These are phyloP conservation scores for Phytophthora pluvialis DNA, from an alignment of 352 stramenopile genomes.

Conservation along the genomic window DNA sequence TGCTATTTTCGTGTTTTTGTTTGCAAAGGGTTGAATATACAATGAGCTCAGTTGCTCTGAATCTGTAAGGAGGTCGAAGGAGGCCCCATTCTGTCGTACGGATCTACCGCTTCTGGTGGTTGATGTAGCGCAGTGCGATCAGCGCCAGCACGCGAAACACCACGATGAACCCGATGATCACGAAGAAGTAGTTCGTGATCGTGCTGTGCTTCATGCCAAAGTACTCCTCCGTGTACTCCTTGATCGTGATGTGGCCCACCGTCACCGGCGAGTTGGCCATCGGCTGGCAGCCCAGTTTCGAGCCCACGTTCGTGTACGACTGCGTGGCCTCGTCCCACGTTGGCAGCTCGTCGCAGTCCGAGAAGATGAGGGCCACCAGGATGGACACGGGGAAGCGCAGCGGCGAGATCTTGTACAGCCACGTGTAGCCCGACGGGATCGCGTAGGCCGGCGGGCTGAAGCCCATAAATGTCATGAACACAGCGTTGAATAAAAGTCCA, in stretches of 20 bases:
- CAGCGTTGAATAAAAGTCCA: slow-evolving; percentile 35
- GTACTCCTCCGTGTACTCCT: slow-evolving; percentile 33
- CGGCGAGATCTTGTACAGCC: slow-evolving; percentile 34
- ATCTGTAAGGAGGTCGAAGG: too few relatives aligned
- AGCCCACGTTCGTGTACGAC: slow-evolving; percentile 19
- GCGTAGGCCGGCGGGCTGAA: slow-evolving; percentile 46
- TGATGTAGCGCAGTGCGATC: slow-evolving; percentile 29
- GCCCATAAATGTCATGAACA: slow-evolving; percentile 57
- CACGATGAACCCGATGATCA: slow-evolving; percentile 33
- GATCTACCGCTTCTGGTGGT: slow-evolving; percentile 43
- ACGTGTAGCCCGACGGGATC: slow-evolving; percentile 39
- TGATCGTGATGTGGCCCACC: slow-evolving; percentile 30
- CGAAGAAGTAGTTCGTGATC: slow-evolving; percentile 35
- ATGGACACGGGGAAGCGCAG: slow-evolving; percentile 21
- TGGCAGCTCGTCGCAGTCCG: slow-evolving; percentile 33
- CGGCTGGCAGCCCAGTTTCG: slow-evolving; percentile 29
- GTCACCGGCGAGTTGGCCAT: slow-evolving; percentile 16
- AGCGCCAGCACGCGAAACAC: slow-evolving; percentile 43
- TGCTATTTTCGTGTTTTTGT: too few relatives aligned
- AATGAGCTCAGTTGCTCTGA: too few relatives aligned
- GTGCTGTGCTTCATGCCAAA: slow-evolving; percentile 26
- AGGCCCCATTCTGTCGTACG: neutral
- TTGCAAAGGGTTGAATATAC: too few relatives aligned
- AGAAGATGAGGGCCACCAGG: slow-evolving; percentile 32
- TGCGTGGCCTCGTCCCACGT: slow-evolving; percentile 26